Conservation (phyloP, 768 basidiomycete species). For the Lenzites betulinus region DNA sequence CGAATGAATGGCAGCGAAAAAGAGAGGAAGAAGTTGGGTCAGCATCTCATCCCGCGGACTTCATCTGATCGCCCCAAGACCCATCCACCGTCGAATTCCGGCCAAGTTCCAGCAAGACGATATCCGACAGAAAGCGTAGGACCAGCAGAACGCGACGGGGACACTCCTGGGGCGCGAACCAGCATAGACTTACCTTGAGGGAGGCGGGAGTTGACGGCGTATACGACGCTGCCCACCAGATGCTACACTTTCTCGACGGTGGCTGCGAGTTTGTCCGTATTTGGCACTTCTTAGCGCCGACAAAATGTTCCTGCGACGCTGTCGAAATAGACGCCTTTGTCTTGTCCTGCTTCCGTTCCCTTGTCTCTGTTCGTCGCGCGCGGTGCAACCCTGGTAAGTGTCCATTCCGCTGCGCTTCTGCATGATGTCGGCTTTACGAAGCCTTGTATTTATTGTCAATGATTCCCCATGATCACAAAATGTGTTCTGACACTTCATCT, state of each 20-base stretch:
- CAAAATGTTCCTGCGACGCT: constrained; percentile 2
- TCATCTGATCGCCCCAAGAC: constrained; percentile 37
- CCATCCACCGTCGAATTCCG: constrained; percentile 52
- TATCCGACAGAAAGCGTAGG: constrained; percentile 22
- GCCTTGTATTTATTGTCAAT: constrained; percentile 72
- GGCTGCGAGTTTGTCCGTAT: constrained; percentile 22
- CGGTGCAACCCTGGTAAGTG: constrained; percentile 21
- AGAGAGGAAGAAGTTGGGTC: constrained; percentile 16
- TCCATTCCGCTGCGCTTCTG: background rate
- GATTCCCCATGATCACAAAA: constrained; percentile 50
- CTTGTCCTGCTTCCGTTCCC: constrained; percentile 7
- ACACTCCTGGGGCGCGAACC: constrained; percentile 27
- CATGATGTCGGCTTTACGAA: constrained; percentile 51
- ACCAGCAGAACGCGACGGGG: constrained; percentile 20
- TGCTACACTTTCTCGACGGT: constrained; percentile 18
- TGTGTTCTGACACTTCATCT: constrained; percentile 44
- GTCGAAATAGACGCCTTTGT: background rate
- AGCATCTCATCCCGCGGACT: constrained; percentile 27
- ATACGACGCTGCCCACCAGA: constrained; percentile 25
- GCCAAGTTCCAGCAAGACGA: constrained; percentile 13
- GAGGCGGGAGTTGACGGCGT: constrained; percentile 40
- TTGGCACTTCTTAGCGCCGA: constrained; percentile 14
- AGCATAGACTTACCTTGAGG: constrained; percentile 65
- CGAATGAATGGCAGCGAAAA: background rate
- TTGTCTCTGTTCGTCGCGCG: background rate